Evolutionary conservation across 2,329 filamentous ascomycete genomes (phyloP).

Genomic region (Penicillium sp.): DNA sequence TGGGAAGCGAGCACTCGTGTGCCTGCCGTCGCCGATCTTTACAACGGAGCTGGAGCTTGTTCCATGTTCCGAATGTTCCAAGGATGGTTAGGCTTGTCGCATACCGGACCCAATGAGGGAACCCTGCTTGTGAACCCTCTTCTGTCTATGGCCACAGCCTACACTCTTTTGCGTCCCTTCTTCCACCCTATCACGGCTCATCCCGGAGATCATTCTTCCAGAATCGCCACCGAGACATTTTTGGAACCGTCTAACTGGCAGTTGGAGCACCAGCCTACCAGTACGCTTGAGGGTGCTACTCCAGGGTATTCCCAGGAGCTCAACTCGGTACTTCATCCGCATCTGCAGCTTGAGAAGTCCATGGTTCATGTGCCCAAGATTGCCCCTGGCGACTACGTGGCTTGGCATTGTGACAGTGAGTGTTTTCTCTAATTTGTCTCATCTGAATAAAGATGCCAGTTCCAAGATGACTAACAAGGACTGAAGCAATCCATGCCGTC

Average conservation of each 20-base stretch:
- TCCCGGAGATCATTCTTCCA: neutral
- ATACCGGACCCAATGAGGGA: neutral
- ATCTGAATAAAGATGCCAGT: neutral
- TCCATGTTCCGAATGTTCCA: neutral
- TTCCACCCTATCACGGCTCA: neutral
- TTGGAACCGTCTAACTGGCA: neutral
- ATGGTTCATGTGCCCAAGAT: slow-evolving; percentile 4
- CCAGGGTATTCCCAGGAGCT: slow-evolving; percentile 4
- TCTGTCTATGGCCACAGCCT: neutral
- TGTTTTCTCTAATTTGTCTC: no score
- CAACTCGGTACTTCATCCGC: slow-evolving; percentile 1
- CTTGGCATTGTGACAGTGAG: slow-evolving; percentile 2
- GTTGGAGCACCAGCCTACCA: neutral
- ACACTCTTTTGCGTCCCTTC: neutral
- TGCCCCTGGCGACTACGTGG: slow-evolving; percentile 3
- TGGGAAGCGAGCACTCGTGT: neutral
- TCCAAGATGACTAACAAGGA: neutral
- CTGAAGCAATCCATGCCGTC: neutral
- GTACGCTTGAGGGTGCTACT: slow-evolving; percentile 3
- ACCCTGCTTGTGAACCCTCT: neutral
- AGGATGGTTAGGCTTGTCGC: neutral
- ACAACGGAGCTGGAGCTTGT: neutral
- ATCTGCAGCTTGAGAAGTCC: neutral
- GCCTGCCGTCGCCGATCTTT: neutral
- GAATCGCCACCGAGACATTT: neutral